Evolutionary conservation across 2,329 filamentous ascomycete species (phyloP), one percentile per base, ranked within the genome.

Genomic region (Exophiala sp.): DNA sequence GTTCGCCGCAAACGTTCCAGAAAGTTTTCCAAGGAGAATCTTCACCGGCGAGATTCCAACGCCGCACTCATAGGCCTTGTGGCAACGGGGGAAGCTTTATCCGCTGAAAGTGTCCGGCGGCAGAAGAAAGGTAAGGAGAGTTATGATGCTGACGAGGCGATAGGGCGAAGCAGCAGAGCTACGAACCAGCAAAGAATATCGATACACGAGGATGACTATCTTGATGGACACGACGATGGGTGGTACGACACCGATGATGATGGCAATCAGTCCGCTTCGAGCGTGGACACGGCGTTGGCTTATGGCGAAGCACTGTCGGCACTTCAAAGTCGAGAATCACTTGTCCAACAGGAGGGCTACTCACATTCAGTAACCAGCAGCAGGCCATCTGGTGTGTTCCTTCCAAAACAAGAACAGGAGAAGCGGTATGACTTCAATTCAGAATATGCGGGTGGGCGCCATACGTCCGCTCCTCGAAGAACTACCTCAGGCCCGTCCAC

Each of bases 191-290:
- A 51, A 24, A 24, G 39, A 52, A 49, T 57, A 40, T 42, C 57
- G 11, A 39, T 52, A 43, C 35, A 52, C 9, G 40, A 58, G 36
- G 48, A 57, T 47, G 48, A 42, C 18, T 47, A 41, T 18, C 41
- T 33, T 44, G 48, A 57, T 57, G 56, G 57, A 56, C 75, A 78
- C 20, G 80, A 82, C 18, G 80, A 81, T 29, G 79, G 71, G 16
- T 85, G 82, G 82, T 78, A 83, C 59, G 80, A 81, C 57, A 75
- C 76, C n/a, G 78, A 78, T 43, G 78, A 76, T 18, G 78, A 79
- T 39, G 75, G 78, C 40, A 72, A 72, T n/a, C 41, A 14, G n/a
- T 24, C 20, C n/a, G 77, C 73, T 14, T 69, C 73, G 33, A 83
- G 78, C 65, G 71, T 78, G 43, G 78, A 80, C 62, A 81, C 78